Percentiles rank a stretch among this genome's conserved stretches.
Conservation (phyloP, 352 stramenopile species). For the Phytophthora multivora region DNA sequence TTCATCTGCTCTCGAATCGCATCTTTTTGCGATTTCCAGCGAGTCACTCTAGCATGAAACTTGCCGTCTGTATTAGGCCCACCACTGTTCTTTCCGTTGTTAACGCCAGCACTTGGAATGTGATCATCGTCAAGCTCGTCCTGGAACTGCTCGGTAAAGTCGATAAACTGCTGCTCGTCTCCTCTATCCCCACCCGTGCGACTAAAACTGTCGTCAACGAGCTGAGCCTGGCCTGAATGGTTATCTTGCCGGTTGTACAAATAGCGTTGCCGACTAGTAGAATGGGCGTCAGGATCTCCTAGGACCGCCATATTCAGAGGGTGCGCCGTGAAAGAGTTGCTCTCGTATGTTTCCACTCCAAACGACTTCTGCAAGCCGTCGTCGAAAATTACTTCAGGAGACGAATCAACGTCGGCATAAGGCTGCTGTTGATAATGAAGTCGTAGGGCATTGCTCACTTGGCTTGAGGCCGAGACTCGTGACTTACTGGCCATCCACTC, state of each 20-base stretch:
- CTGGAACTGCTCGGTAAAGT: conserved; percentile 55
- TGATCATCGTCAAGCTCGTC: conserved; percentile 38
- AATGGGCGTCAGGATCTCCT: neutral
- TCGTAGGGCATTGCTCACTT: conserved; percentile 28
- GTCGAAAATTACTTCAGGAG: conserved; percentile 1
- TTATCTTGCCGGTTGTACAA: conserved; percentile 34
- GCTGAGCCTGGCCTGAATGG: neutral
- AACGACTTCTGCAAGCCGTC: conserved; percentile 12
- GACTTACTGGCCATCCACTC: conserved; percentile 78
- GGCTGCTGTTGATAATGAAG: conserved; percentile 29
- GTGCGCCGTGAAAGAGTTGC: neutral
- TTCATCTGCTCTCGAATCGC: conserved; percentile 79
- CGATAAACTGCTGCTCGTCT: conserved; percentile 44
- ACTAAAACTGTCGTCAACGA: conserved; percentile 11
- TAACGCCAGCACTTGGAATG: conserved; percentile 5
- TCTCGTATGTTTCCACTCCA: conserved; percentile 3
- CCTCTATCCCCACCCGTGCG: conserved; percentile 5
- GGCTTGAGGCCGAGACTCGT: conserved; percentile 31
- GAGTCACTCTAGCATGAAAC: conserved; percentile 75
- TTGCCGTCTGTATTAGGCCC: conserved; percentile 39
- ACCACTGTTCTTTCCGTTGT: conserved; percentile 29
- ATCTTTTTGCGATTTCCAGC: conserved; percentile 84
- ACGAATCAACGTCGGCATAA: conserved; percentile 6
- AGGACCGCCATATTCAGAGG: neutral
- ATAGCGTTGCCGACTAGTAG: conserved; percentile 26